Conservation (phyloP, 2,329 filamentous ascomycete genomes). For the Stagonosporopsis rhizophila region DNA sequence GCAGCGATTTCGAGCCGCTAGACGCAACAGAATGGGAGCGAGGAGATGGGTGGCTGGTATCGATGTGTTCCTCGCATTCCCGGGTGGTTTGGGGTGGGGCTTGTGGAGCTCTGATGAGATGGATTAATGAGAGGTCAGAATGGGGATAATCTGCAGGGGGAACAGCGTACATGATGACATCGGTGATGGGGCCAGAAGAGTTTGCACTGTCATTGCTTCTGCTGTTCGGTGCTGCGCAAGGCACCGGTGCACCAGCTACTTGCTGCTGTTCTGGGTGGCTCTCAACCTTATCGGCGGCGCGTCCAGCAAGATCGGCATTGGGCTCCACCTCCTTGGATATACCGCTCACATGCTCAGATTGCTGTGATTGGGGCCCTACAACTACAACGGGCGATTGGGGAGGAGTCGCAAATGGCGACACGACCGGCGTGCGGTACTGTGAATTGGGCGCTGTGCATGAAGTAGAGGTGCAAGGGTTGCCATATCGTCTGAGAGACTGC, state of each 20-base stretch:
- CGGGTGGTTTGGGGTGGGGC: background rate
- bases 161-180: background rate
- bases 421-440: background rate
- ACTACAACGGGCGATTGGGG: background rate
- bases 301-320: background rate
- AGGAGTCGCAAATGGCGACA: background rate
- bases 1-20: background rate
- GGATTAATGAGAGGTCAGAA: too few relatives aligned
- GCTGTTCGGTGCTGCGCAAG: background rate
- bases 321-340: background rate
- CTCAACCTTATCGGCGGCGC: background rate
- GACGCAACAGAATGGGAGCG: background rate
- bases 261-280: background rate
- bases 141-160: too few relatives aligned
- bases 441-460: background rate
- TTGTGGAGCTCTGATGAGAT: background rate
- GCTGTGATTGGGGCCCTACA: background rate
- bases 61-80: background rate
- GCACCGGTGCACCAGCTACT: background rate
- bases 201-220: too few relatives aligned
- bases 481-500: background rate
- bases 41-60: background rate
- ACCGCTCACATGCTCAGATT: too few relatives aligned
- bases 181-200: background rate
- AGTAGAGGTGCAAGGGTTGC: background rate